Percentiles rank a stretch among this genome's conserved stretches.
Conservation (phyloP, 2,329 filamentous ascomycete species). For the Tolypocladium tropicale region DNA sequence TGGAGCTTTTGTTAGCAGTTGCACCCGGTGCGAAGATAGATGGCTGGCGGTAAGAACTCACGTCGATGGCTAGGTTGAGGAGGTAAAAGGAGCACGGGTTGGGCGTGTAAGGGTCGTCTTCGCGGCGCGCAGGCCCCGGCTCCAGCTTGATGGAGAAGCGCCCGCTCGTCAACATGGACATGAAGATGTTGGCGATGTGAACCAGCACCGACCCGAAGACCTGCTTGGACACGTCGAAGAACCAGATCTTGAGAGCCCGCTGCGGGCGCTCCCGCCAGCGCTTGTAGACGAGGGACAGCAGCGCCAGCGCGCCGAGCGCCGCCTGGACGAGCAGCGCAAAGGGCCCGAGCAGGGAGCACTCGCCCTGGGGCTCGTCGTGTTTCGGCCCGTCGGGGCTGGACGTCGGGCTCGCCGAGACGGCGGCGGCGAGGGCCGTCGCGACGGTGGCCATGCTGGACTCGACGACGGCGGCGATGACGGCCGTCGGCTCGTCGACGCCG, state of each 20-base stretch:
- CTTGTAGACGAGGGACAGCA: constrained; percentile 86
- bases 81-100: constrained; percentile 97
- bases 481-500: constrained; percentile 8
- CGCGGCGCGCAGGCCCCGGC: constrained; percentile 26
- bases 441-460: constrained; percentile 5
- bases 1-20: background rate
- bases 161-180: constrained; percentile 91
- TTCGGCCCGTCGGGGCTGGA: constrained; percentile 11
- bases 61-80: constrained; percentile 88
- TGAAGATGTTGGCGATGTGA: constrained; percentile 86
- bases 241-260: constrained; percentile 91
- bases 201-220: constrained; percentile 87
- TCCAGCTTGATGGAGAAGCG: constrained; percentile 60
- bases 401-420: constrained; percentile 17
- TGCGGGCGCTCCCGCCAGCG: constrained; percentile 87
- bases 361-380: constrained; percentile 47
- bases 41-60: constrained; percentile 43
- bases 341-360: constrained; percentile 79
- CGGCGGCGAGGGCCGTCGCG: constrained; percentile 11
- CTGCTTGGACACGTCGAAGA: constrained; percentile 95
- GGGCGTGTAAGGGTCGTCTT: constrained; percentile 52
- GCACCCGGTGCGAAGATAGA: background rate
- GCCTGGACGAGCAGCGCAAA: constrained; percentile 88
- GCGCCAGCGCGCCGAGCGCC: constrained; percentile 70
- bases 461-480: constrained; percentile 1